These are phyloP conservation scores for Cryptococcus jaspeensis DNA, from an alignment of 1,284 basidiomycete species.

Conservation along the genomic window DNA sequence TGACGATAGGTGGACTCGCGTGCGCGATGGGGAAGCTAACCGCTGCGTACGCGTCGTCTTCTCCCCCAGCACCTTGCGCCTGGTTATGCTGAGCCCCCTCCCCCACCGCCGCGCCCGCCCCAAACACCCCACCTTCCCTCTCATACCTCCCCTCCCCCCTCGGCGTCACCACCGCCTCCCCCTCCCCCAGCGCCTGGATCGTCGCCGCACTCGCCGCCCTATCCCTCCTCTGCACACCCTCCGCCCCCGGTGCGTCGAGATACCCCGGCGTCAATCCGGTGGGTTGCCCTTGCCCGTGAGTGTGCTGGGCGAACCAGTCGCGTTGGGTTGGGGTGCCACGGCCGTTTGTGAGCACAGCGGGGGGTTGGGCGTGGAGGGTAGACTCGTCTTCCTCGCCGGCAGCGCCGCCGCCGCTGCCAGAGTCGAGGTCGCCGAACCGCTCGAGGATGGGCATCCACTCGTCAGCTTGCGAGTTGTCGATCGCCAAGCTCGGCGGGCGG, in stretches of 20 bases:
- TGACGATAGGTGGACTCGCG: too few relatives aligned
- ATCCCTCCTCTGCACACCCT: constrained; percentile 3
- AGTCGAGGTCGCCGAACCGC: constrained; percentile 12
- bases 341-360: background rate
- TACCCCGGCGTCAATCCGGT: too few relatives aligned
- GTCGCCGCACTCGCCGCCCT: constrained; percentile 14
- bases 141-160: constrained; percentile 4
- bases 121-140: constrained; percentile 9
- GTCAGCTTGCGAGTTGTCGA: constrained; percentile 1
- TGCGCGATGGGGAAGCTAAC: too few relatives aligned
- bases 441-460: constrained; percentile 17
- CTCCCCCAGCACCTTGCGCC: too few relatives aligned
- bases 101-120: background rate
- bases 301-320: constrained; percentile 10
- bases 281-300: background rate
- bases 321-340: constrained; percentile 17
- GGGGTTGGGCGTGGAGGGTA: background rate
- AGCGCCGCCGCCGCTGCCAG: too few relatives aligned
- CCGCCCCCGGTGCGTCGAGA: background rate
- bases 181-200: constrained; percentile 4
- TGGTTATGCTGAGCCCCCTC: too few relatives aligned
- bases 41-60: too few relatives aligned
- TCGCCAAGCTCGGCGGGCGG: background rate
- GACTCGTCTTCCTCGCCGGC: background rate
- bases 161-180: constrained; percentile 8